Base-by-base conservation (phyloP, 192 early-diverging fungal genomes). In the Backusella tuberculispora region DNA sequence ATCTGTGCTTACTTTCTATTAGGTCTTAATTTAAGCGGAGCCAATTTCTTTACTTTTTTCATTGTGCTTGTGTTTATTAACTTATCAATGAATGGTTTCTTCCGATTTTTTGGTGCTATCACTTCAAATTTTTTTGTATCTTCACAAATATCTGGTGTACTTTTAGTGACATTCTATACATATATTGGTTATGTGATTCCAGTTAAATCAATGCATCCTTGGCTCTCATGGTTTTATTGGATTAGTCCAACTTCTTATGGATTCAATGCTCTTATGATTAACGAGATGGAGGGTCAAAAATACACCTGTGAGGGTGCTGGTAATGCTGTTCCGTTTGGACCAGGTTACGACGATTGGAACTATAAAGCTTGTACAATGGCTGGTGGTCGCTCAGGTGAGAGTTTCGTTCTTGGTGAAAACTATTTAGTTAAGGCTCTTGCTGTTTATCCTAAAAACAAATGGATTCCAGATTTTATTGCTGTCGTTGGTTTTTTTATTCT, bases 171-270 rank as follows among this genome's bases (percentile, higher is more conserved):
- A 6, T 76, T 81, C 66, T 79, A 88, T 66, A 46, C 91, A 12
- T 89, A 91, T 60, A 86, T 83, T 48, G 89, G 90, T 43, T 93
- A 91, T 73, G 83, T 88, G 26, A 74, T 93, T 77, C 88, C 89
- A 6, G 84, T 82, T 65, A 76, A 71, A 15, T 74, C 78, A 4
- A 91, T 93, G 88, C 83, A 88, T 21, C 85, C 87, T 34, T 89
- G 87, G 90, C 81, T 91, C 29, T 77, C 80, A 46, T 73, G 72
- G 37, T 86, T 92, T 71, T 88, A 84, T 79, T 91, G 85, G 85
- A 90, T 93, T 69, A 91, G 91, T 71, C 90, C 90, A 21, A 79
- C 92, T 56, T 85, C 86, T 0, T 94, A 92, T 74, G 90, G 88
- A 26, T 89, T 88, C 81, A 87, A 87, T 75, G 86, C 88, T 29